Percentiles rank a stretch among this genome's conserved stretches.
Conservation (phyloP, 225 moss, liverwort and hornwort genomes). For the Straminergon stramineum region DNA sequence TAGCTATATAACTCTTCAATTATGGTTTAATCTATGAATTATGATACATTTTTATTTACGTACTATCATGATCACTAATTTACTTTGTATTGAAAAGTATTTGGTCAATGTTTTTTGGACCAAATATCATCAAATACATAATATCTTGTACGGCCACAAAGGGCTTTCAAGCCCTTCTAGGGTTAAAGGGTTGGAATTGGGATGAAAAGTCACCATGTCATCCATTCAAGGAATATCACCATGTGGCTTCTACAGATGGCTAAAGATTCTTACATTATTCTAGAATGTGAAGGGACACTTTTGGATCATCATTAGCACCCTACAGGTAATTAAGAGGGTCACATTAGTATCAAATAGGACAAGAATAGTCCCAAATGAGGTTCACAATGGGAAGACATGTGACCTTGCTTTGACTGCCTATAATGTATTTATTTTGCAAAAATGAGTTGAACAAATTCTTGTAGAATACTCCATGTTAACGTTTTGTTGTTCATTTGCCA, state of each 20-base stretch:
- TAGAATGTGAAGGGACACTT: not conserved
- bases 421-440: not conserved
- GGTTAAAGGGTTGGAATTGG: not conserved
- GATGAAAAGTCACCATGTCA: not conserved
- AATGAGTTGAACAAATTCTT: not conserved
- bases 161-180: no score
- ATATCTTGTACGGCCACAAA: no score
- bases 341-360: not conserved
- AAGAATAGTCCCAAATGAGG: not conserved
- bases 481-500: not conserved
- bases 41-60: no score
- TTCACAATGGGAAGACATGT: not conserved
- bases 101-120: no score
- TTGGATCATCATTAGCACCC: accelerated
- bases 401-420: not conserved
- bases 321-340: not conserved
- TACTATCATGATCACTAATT: no score
- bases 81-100: no score
- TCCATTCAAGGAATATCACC: not conserved
- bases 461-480: no score
- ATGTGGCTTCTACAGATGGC: no score
- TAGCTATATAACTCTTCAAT: no score
- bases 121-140: no score
- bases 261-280: not conserved
- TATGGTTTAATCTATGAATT: no score